phyloP scores from a whole-genome alignment of 1,284 basidiomycete species.

The Pyrrhoderma lamaoense region DNA sequence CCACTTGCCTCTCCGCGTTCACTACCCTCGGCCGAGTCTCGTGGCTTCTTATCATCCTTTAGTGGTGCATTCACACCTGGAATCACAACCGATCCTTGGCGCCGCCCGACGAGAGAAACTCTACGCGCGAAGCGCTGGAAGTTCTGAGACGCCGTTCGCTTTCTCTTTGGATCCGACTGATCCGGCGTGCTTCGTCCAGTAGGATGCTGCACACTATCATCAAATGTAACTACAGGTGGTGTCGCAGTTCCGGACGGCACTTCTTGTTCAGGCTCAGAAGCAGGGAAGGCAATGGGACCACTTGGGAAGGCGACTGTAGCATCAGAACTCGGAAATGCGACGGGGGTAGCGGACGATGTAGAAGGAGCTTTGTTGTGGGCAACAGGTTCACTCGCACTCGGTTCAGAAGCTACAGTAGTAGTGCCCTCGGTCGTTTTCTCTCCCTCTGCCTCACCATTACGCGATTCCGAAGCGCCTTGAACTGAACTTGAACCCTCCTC shows the following conservation, averaged over 20 bases:
- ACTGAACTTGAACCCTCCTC: slow-evolving; percentile 8
- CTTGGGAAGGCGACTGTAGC: slow-evolving; percentile 18
- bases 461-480: slow-evolving; percentile 4
- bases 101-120: slow-evolving; percentile 58
- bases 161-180: slow-evolving; percentile 68
- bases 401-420: slow-evolving; percentile 20
- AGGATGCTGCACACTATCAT: slow-evolving; percentile 26
- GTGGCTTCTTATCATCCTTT: slow-evolving; percentile 9
- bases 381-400: slow-evolving; percentile 20
- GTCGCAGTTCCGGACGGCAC: slow-evolving; percentile 7
- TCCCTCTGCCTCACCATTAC: slow-evolving; percentile 1
- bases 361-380: slow-evolving; percentile 6
- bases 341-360: slow-evolving; percentile 18
- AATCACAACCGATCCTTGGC: slow-evolving; percentile 44
- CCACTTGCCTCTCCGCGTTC: slow-evolving; percentile 29
- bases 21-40: slow-evolving; percentile 14
- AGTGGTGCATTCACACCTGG: slow-evolving; percentile 14
- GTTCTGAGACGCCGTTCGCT: slow-evolving; percentile 74
- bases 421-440: background rate
- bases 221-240: slow-evolving; percentile 31
- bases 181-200: slow-evolving; percentile 54
- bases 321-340: slow-evolving; percentile 23
- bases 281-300: slow-evolving; percentile 33
- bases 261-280: slow-evolving; percentile 26
- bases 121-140: slow-evolving; percentile 70